Conservation (phyloP, 805 yeast species). For the Lachancea quebecensis region DNA sequence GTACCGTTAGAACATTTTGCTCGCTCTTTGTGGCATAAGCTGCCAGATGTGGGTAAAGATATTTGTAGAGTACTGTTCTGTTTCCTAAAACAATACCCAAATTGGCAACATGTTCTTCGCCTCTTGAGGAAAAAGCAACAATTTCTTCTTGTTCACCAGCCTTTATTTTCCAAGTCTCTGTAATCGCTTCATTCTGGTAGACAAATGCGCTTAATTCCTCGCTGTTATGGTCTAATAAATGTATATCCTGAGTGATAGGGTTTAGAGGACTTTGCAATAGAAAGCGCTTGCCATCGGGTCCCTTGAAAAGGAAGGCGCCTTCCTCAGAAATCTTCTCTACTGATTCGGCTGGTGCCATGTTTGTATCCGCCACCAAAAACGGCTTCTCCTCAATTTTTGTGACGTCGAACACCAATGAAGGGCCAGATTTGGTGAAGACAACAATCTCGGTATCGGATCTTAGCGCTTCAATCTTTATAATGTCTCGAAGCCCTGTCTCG, state of each 20-base stretch:
- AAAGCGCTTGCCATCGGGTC: constrained; percentile 10
- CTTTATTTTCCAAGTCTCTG: constrained; percentile 36
- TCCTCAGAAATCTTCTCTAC: not conserved
- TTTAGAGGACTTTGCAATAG: constrained; percentile 9
- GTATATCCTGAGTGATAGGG: constrained; percentile 13
- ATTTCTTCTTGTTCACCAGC: constrained; percentile 33
- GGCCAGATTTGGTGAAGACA: constrained; percentile 29
- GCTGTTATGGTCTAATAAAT: constrained; percentile 18
- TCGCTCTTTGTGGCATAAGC: constrained; percentile 41
- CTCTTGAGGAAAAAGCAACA: constrained; percentile 35
- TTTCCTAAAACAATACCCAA: constrained; percentile 64
- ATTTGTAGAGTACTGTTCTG: constrained; percentile 75
- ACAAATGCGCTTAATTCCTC: constrained; percentile 22
- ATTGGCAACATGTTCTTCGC: constrained; percentile 42
- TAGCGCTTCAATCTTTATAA: constrained; percentile 20
- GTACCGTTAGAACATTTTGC: constrained; percentile 35
- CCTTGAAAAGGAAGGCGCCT: constrained; percentile 14
- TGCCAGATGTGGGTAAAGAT: constrained; percentile 62
- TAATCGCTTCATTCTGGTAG: constrained; percentile 16
- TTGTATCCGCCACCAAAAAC: not conserved
- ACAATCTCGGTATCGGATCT: constrained; percentile 14
- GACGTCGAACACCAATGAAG: constrained; percentile 14
- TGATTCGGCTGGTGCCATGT: not conserved
- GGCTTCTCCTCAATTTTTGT: constrained; percentile 4
- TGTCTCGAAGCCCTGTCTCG: constrained; percentile 18